These are phyloP conservation scores for Hebeloma cylindrosporum DNA, from an alignment of 768 basidiomycete species.

Conservation along the genomic window DNA sequence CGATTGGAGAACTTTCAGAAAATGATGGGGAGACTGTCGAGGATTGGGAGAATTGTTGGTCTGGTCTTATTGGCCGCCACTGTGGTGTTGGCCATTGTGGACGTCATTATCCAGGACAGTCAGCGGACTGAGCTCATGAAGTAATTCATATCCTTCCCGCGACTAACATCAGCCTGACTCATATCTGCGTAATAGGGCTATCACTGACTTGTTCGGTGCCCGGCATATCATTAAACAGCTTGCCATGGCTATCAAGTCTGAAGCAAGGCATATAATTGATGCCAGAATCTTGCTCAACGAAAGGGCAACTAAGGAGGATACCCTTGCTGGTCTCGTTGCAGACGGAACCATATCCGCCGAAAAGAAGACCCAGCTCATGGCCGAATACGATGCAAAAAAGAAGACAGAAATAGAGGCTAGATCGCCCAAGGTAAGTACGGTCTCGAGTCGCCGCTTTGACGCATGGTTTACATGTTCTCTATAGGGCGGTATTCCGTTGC, in stretches of 20 bases:
- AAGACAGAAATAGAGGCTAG: not conserved
- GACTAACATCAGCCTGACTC: not conserved
- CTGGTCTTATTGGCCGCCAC: not conserved
- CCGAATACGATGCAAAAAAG: not conserved
- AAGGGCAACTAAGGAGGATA: not conserved
- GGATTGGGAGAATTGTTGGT: slow-evolving; percentile 1
- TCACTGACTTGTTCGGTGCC: not conserved
- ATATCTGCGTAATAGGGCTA: not conserved
- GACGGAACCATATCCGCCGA: not conserved
- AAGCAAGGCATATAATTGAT: not conserved
- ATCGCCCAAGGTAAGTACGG: not conserved
- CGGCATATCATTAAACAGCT: not conserved
- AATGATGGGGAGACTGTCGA: not conserved
- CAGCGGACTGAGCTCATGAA: not conserved
- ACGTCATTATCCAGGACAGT: not conserved
- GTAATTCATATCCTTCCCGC: not conserved
- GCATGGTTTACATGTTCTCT: no score
- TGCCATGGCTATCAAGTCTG: not conserved
- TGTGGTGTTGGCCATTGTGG: not conserved
- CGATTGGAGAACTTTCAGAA: not conserved
- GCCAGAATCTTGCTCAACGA: not conserved
- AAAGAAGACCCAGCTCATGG: not conserved
- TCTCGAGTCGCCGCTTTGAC: not conserved
- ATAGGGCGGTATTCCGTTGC: not conserved
- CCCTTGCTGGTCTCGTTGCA: not conserved